Evolutionary conservation across 169 alveolate species (phyloP).

Genomic region (Plasmodium relictum): DNA sequence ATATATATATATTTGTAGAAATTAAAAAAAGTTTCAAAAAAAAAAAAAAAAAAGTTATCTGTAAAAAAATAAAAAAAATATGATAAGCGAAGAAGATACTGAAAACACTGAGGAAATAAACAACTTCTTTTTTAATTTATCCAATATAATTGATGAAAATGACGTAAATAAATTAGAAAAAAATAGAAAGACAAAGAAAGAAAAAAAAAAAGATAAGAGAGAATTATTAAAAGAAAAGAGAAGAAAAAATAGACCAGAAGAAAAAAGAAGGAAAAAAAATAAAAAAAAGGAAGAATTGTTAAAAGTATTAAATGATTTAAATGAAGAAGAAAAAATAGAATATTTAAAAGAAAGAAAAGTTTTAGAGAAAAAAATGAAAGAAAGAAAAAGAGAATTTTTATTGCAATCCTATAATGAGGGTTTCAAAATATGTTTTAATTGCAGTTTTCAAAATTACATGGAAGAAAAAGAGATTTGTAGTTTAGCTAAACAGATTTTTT

Average conservation of each 20-base stretch:
- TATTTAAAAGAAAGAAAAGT: constrained; percentile 75
- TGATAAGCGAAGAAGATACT: background rate
- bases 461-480: constrained; percentile 82
- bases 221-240: constrained; percentile 55
- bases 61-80: background rate
- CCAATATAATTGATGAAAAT: constrained; percentile 42
- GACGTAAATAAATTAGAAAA: constrained; percentile 31
- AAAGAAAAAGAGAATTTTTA: constrained; percentile 62
- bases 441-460: constrained; percentile 79
- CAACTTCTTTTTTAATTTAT: constrained; percentile 11
- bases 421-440: constrained; percentile 81
- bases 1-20: too few relatives aligned
- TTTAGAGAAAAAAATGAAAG: constrained; percentile 72
- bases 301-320: constrained; percentile 59
- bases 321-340: constrained; percentile 70
- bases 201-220: constrained; percentile 56
- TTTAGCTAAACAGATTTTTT: constrained; percentile 79
- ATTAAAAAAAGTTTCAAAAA: too few relatives aligned
- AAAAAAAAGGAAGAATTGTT: constrained; percentile 37
- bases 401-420: constrained; percentile 71
- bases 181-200: constrained; percentile 52
- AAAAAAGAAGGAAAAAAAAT: constrained; percentile 59
- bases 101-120: constrained; percentile 6
- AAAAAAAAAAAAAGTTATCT: too few relatives aligned
- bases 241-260: constrained; percentile 69